These are phyloP conservation scores for Neopestalotiopsis sp. DNA, from an alignment of 2,329 filamentous ascomycete genomes.

Conservation along the genomic window DNA sequence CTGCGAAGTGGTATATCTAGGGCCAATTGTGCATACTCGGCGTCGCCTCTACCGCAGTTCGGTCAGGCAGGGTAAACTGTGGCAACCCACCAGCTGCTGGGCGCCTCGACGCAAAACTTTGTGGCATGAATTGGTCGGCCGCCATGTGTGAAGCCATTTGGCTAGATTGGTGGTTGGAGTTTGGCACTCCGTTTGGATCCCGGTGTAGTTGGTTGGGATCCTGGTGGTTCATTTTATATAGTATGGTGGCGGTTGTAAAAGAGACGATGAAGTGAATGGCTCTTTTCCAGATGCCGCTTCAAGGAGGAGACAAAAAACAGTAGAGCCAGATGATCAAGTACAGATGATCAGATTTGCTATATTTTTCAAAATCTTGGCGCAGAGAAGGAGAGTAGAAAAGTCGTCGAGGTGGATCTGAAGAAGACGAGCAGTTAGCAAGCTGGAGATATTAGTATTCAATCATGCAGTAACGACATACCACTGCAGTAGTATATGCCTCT, in stretches of 20 bases:
- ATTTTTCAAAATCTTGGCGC: too few relatives aligned
- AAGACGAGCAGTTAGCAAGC: too few relatives aligned
- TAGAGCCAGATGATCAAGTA: too few relatives aligned
- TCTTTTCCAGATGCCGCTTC: background rate
- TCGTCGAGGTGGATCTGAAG: too few relatives aligned
- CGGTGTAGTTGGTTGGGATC: background rate
- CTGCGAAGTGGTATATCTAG: slow-evolving; percentile 1
- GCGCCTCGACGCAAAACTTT: slow-evolving; percentile 72
- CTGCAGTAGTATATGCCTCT: slow-evolving; percentile 14
- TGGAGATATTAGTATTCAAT: background rate
- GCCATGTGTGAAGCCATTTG: background rate
- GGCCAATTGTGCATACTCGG: slow-evolving; percentile 41
- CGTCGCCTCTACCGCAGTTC: slow-evolving; percentile 36
- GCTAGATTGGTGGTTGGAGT: slow-evolving; percentile 1
- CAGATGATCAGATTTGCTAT: too few relatives aligned
- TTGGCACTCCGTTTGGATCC: background rate
- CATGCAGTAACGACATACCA: slow-evolving; percentile 17
- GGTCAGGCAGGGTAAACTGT: slow-evolving; percentile 38
- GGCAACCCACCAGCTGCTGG: slow-evolving; percentile 73
- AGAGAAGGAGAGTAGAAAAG: too few relatives aligned
- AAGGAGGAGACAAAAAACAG: too few relatives aligned
- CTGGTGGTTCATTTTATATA: background rate
- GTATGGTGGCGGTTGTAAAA: background rate
- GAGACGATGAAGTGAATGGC: background rate
- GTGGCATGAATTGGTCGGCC: slow-evolving; percentile 33